Evolutionary conservation across 768 basidiomycete genomes (phyloP).

Genomic region (Hemileccinum rubropunctum): DNA sequence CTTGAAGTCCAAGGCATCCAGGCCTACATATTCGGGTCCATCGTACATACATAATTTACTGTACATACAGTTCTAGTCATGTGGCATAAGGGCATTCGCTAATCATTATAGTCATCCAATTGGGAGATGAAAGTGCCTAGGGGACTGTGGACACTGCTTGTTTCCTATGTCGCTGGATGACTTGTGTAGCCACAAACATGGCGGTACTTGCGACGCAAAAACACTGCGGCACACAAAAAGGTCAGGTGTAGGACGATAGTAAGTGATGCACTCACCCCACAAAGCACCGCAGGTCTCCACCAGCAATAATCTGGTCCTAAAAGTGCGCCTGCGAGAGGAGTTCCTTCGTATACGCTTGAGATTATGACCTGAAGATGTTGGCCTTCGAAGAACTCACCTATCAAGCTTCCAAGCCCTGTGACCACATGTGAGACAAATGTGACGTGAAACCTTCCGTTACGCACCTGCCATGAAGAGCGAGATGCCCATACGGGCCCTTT

Average conservation of each 20-base stretch:
- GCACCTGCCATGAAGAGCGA: constrained; percentile 46
- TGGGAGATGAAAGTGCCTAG: background rate
- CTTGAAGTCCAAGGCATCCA: background rate
- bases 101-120: background rate
- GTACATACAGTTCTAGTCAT: background rate
- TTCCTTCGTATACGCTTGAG: constrained; percentile 35
- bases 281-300: constrained; percentile 55
- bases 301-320: constrained; percentile 48
- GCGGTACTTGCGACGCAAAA: constrained; percentile 15
- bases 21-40: background rate
- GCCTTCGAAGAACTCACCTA: constrained; percentile 10
- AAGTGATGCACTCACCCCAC: constrained; percentile 35
- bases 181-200: constrained; percentile 11
- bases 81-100: background rate
- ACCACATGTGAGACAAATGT: background rate
- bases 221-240: constrained; percentile 5
- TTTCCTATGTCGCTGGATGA: constrained; percentile 4
- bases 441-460: constrained; percentile 5
- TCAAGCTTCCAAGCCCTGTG: constrained; percentile 25
- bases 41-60: background rate
- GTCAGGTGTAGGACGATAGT: constrained; percentile 1
- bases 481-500: constrained; percentile 43
- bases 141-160: background rate
- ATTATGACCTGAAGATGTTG: constrained; percentile 13
- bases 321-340: constrained; percentile 56